Evolutionary conservation across 805 yeast genomes (phyloP), one percentile per base, ranked within the genome.

Genomic region (Starmera dryadoides): DNA sequence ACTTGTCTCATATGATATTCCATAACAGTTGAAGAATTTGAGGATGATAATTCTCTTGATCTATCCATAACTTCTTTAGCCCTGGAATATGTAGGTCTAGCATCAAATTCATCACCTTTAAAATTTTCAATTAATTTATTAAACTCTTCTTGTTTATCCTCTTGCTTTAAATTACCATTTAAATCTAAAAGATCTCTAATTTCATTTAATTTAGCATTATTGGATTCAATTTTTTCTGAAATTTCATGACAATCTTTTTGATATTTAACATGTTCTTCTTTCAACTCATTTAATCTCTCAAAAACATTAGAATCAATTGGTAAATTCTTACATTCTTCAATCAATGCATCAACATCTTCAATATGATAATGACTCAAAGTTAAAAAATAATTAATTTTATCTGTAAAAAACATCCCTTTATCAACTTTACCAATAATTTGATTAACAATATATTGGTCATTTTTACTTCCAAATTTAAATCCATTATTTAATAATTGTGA

Each of bases 81-180:
- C 8, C 58, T 62, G 4, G 45, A 39, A 32, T 56, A 52, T 8
- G 30, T 34, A 5, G 68, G 58, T 36, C 75, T 54, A 4, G 46
- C 43, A 42, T 63, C 68, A 6, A 40, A 23, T 0, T 37, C 36
- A 4, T 55, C 58, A n/a, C 66, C 68, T 33, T 49, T 42, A 37
- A 59, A 55, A 17, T 42, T 47, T 3, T 26, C 30, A 1, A 53
- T 34, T 4, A 53, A 22, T 8, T 40, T 31, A 3, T 43, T 36
- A 19, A 38, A 44, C 2, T 23, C 6, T 2, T 35, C 35, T 2
- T 8, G 15, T 12, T 47, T 36, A 26, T 43, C 42, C 11, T 42
- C 26, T 1, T 37, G 35, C 10, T 44, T 42, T 2, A 36, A 17
- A 2, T 39, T 37, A 2, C 30, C 41, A 38, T 15, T 36, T 29